Base-by-base conservation (phyloP, 176 grass and related monocot genomes). In the Cocos nucifera region DNA sequence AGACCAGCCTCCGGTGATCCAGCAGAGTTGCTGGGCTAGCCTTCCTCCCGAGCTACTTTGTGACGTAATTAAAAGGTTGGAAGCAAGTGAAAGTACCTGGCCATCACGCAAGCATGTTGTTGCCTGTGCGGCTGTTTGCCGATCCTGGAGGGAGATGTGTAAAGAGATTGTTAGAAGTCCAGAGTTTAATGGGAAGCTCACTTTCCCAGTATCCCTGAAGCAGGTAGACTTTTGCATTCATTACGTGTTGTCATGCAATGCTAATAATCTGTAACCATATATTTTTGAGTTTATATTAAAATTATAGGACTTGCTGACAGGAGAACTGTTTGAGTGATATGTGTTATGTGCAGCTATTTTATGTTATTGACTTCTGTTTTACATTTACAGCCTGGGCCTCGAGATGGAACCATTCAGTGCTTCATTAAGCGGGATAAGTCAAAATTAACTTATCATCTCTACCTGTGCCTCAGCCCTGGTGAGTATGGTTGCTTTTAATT, bases 351-450 rank as follows among this genome's bases (percentile, higher is more conserved):
- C 35, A 12, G 35, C 7, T 44, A 44, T 44, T 44, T 14, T 44
- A 44, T 49, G 26, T 66, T 10, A 53, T 64, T 59, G 18, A 51
- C 10, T 76, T 56, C 15, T 17, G 15, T 63, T 27, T 79, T 66
- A 18, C 58, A 44, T 80, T 7, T 26, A 23, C 79, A 95, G 90
- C 85, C 90, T 50, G 90, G 90, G 70, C 67, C 82, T 32, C 79
- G 82, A 61, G 90, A 95, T 39, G 85, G 85, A 39, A 67, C 72
- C 35, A 95, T 95, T 64, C 84, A 88, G 57, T 94, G 89, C 65
- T 94, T 85, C 66, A 94, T 94, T 76, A 94, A 84, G 77, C 79
- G 89, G 58, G 89, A 94, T 64, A 85, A 82, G 75, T 87, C 89
- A 19, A 94, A 88, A 62, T 80, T 76, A 67, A 89, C 82, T 6